Percentiles rank a stretch among this genome's conserved stretches.
phyloP scores from a whole-genome alignment of 176 grass and related monocot species.

The Neostapfia colusana region DNA sequence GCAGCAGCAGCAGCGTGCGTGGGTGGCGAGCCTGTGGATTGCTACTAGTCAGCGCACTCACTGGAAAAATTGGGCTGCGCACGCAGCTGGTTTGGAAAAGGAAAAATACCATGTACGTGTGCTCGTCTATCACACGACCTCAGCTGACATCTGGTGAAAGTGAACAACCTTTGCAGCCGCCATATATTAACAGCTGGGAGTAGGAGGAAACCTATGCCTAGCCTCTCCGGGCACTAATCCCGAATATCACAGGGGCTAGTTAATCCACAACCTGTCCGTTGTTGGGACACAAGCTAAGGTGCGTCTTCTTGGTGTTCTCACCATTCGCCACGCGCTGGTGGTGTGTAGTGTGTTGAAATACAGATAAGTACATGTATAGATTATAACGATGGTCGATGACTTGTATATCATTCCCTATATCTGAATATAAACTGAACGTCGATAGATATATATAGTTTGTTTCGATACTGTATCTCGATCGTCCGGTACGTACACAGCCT shows the following conservation, averaged over 20 bases:
- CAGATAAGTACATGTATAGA: too few relatives aligned
- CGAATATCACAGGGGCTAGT: background rate
- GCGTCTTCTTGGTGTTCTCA: conserved; percentile 22
- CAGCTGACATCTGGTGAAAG: too few relatives aligned
- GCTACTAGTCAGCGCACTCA: background rate
- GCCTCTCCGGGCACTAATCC: conserved; percentile 29
- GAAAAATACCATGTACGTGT: too few relatives aligned
- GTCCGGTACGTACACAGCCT: too few relatives aligned
- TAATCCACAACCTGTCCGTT: conserved; percentile 24
- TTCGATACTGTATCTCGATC: too few relatives aligned
- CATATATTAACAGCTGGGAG: background rate
- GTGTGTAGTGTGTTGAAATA: background rate
- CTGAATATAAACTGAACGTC: too few relatives aligned
- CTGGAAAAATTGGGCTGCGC: background rate
- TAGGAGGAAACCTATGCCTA: background rate
- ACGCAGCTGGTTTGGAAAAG: background rate
- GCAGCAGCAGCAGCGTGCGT: background rate
- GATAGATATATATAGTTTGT: too few relatives aligned
- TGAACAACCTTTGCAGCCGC: conserved; percentile 24
- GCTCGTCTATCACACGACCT: too few relatives aligned
- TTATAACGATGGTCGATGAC: too few relatives aligned
- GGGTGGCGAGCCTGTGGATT: background rate
- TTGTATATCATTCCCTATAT: too few relatives aligned
- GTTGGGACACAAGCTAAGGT: conserved; percentile 18
- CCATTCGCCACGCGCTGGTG: background rate